Evolutionary conservation across 768 basidiomycete genomes (phyloP), one percentile per base, ranked within the genome.

Genomic region (Boletus rubroflammeus): DNA sequence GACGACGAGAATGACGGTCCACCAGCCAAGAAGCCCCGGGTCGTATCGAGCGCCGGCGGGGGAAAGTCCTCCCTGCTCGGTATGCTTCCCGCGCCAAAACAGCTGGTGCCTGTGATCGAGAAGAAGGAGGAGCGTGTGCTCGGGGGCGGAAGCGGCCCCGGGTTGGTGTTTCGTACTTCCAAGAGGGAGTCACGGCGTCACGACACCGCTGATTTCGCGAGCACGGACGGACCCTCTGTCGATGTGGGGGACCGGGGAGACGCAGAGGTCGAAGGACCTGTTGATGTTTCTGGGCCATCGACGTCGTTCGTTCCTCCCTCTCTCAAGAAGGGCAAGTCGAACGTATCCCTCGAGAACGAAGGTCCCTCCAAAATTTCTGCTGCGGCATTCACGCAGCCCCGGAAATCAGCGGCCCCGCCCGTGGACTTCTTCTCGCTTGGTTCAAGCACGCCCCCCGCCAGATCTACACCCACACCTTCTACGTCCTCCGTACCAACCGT

Each of bases 11-110:
- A 72, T 1, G 79, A 77, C 34, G 71, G 74, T 59, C 86, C 83
- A 36, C 75, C 80, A 3, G 74, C 82, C 36, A 90, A 89, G 71
- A 85, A 78, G 54, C 73, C 77, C 17, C 77, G 81, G 25, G 58
- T 81, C 36, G 76, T 78, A 32, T 55, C 77, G 21, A 48, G 50
- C 28, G 36, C 56, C 9, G 81, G 84, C 8, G 14, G 47, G 11
- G 23, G 88, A 10, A 65, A 67, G 13, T 91, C 89, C 0, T 80
- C 82, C 3, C 65, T 92, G 45, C 62, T 91, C 31, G 78, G 79
- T 9, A 89, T 90, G 84, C 76, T 92, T 11, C 90, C 90, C 32
- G 80, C 83, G 0, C 90, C 90, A 6, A 89, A 85, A 70, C 79
- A 65, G 73, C 75, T 51, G 64, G 71, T 23, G 6, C 76, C 81